These are phyloP conservation scores for Lodderomyces elongisporus DNA, from an alignment of 1,139 yeast genomes.

Conservation along the genomic window DNA sequence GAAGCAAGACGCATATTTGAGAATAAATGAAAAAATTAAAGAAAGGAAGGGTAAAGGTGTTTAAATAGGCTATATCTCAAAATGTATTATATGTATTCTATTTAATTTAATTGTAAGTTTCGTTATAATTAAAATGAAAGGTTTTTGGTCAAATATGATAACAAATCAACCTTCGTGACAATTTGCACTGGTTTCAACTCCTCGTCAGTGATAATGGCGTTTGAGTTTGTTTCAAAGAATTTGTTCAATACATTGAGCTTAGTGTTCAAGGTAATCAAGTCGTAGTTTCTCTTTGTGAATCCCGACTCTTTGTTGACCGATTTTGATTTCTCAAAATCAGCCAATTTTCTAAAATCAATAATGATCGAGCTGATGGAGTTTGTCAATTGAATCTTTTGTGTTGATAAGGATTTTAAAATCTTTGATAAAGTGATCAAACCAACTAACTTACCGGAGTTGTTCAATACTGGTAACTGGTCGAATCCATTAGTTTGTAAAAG, in stretches of 20 bases:
- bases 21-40: background rate
- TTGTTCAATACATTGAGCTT: conserved; percentile 65
- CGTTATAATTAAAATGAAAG: conserved; percentile 9
- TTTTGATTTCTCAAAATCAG: conserved; percentile 64
- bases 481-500: conserved; percentile 73
- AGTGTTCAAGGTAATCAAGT: conserved; percentile 64
- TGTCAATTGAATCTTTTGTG: conserved; percentile 55
- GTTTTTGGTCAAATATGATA: conserved; percentile 55
- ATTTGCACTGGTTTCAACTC: conserved; percentile 74
- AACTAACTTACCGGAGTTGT: conserved; percentile 53
- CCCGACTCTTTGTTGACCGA: conserved; percentile 57
- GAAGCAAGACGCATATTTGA: too few relatives aligned
- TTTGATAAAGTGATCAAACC: conserved; percentile 78
- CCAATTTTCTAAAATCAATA: conserved; percentile 70
- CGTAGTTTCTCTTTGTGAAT: conserved; percentile 62
- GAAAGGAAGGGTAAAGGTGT: background rate
- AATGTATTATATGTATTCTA: too few relatives aligned
- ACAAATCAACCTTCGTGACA: conserved; percentile 82
- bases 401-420: conserved; percentile 62
- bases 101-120: too few relatives aligned
- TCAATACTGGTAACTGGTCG: conserved; percentile 81
- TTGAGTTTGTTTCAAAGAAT: conserved; percentile 82
- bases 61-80: background rate
- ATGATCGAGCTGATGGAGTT: conserved; percentile 60
- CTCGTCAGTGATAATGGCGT: conserved; percentile 75